Conservation (phyloP, 73 alveolate species). For the Blepharisma stoltei region DNA sequence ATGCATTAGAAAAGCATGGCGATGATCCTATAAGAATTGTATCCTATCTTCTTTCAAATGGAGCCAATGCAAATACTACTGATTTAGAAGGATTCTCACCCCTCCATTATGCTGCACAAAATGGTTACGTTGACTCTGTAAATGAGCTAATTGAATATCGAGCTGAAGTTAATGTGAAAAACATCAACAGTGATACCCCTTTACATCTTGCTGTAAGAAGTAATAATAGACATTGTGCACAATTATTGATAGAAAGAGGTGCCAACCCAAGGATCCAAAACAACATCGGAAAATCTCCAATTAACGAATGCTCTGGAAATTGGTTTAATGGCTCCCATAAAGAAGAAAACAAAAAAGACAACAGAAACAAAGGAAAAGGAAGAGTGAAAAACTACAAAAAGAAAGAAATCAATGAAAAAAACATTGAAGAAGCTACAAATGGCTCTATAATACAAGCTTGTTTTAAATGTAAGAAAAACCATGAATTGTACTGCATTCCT, state of each 20-base stretch:
- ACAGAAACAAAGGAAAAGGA: conserved; percentile 3
- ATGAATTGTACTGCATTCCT: too few relatives aligned
- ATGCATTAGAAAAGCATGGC: neutral
- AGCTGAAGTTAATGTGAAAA: neutral
- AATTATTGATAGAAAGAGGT: neutral
- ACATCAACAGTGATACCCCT: neutral
- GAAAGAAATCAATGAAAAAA: too few relatives aligned
- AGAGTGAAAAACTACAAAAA: neutral
- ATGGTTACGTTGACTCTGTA: neutral
- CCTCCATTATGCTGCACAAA: conserved; percentile 16
- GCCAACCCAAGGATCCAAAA: conserved; percentile 4
- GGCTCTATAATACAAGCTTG: too few relatives aligned
- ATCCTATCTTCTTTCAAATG: neutral
- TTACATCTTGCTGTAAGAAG: neutral
- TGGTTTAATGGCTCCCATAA: neutral
- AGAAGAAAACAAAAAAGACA: neutral
- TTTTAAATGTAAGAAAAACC: too few relatives aligned
- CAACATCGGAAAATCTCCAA: neutral
- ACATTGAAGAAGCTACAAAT: too few relatives aligned
- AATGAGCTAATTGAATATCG: neutral
- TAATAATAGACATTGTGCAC: neutral
- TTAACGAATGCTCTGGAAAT: neutral
- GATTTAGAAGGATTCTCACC: neutral
- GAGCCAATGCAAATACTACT: neutral
- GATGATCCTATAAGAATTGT: conserved; percentile 5